Base-by-base conservation (phyloP, 352 stramenopile genomes). In the Aphanomyces invadans region DNA sequence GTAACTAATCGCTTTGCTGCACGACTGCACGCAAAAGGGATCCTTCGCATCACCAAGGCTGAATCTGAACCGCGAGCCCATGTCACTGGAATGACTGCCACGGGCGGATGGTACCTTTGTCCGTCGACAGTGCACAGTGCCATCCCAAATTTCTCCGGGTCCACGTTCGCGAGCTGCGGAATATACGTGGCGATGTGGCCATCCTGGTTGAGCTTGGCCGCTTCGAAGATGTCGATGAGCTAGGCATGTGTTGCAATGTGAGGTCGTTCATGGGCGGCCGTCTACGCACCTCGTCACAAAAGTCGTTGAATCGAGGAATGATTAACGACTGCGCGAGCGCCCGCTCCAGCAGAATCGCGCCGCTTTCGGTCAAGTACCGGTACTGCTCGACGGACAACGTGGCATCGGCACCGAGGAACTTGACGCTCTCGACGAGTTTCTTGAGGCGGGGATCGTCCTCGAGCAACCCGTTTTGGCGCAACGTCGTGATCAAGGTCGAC, bases 131-230 rank as follows among this genome's bases (percentile, higher is more conserved):
- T 73, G 42, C 68, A 76, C 26, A 81, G 39, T 15, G 69, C 67
- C 21, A 80, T 62, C 2, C 54, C 73, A 61, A 76, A 79, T 62
- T 70, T 54, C 23, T 75, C 54, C 32, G 74, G 74, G 59, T 80
- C 65, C 2, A 65, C 70, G 12, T 60, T 32, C 11, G 62, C 55
- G 23, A 81, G 64, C 31, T 77, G 31, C 10, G 71, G 73, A 59
- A 81, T 81, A 54, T 81, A 81, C 38, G 70, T 48, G 19, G 71
- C 74, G 26, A 68, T 76, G 42, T 68, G 31, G 26, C 74, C 72
- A 26, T 38, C 63, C 33, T 21, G 11, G 52, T 60, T 60, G 28
- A 45, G 52, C 52, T 60, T 60, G 17, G 52, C 28, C 28, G 15
- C 25, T 36, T 60, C 52, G n/a, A 60, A 60, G 15, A 60, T 60